These are phyloP conservation scores for Rhodofomes roseus DNA, from an alignment of 1,284 basidiomycete species.

Conservation along the genomic window DNA sequence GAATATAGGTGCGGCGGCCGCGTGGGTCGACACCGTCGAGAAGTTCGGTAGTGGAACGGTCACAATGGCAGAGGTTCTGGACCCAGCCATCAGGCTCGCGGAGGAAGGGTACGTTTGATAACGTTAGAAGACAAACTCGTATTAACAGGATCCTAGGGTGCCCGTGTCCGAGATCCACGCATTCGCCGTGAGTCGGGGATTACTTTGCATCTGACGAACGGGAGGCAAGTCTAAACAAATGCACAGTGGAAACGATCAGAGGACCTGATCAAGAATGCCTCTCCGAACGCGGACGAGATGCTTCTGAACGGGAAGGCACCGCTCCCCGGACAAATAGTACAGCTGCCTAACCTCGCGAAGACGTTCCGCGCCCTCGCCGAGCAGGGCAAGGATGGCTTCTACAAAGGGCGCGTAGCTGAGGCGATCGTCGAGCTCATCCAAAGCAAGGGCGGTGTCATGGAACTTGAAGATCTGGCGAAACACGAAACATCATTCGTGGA, in stretches of 20 bases:
- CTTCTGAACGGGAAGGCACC: conserved; percentile 80
- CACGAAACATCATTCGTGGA: conserved; percentile 81
- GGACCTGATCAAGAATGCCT: conserved; percentile 74
- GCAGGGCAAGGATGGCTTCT: conserved; percentile 88
- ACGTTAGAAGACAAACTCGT: background rate
- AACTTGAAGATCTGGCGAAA: conserved; percentile 80
- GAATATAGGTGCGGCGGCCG: conserved; percentile 76
- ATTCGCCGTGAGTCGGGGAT: conserved; percentile 39
- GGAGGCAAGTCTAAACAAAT: background rate
- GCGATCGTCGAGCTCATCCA: conserved; percentile 86
- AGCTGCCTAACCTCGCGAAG: conserved; percentile 74
- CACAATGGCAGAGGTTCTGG: conserved; percentile 78
- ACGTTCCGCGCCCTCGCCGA: conserved; percentile 82
- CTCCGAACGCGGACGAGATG: conserved; percentile 82
- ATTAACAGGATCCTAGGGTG: conserved; percentile 40
- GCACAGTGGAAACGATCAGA: conserved; percentile 75
- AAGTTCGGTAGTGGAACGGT: conserved; percentile 83
- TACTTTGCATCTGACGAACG: background rate
- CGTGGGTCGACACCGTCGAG: conserved; percentile 89
- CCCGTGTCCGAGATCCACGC: conserved; percentile 81
- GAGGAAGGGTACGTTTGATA: conserved; percentile 69
- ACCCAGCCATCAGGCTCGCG: conserved; percentile 81
- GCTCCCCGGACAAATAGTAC: conserved; percentile 73
- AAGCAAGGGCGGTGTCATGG: conserved; percentile 87
- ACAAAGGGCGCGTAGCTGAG: conserved; percentile 85